Evolutionary conservation across 768 basidiomycete species (phyloP), one percentile per base, ranked within the genome.

Genomic region (Mycena capillaripes): DNA sequence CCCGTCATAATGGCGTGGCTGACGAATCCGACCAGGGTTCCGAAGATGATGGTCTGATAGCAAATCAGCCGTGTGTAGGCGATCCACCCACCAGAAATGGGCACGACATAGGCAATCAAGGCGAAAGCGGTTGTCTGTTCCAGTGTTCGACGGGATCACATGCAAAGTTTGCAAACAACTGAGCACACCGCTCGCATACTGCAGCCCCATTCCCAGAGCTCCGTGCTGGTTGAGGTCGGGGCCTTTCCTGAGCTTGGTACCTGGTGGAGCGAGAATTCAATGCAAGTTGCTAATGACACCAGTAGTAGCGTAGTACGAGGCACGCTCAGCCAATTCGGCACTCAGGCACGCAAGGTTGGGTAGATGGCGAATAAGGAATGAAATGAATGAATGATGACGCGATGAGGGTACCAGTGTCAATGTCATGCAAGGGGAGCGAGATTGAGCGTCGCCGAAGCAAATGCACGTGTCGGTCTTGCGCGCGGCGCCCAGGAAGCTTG

Each of bases 401-500:
- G n/a, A n/a, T n/a, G n/a, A n/a, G n/a, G n/a, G n/a, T n/a, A n/a
- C n/a, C n/a, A n/a, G n/a, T n/a, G n/a, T n/a, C n/a, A n/a, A n/a
- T n/a, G n/a, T n/a, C n/a, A n/a, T n/a, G n/a, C n/a, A n/a, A n/a
- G n/a, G n/a, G n/a, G n/a, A n/a, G n/a, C n/a, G n/a, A n/a, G n/a
- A n/a, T n/a, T n/a, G n/a, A n/a, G n/a, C n/a, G n/a, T n/a, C n/a
- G n/a, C n/a, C n/a, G n/a, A n/a, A n/a, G n/a, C n/a, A n/a, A n/a
- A n/a, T n/a, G n/a, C n/a, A n/a, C n/a, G n/a, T n/a, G n/a, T n/a
- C n/a, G n/a, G n/a, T n/a, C n/a, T n/a, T n/a, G n/a, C n/a, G n/a
- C n/a, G n/a, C n/a, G n/a, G n/a, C n/a, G n/a, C n/a, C n/a, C n/a
- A 0, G 97, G 97, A 10, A 99, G 85, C 75, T 92, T 93, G 59